Conservation (phyloP, 345 rosid species). For the Citrus hindsii region DNA sequence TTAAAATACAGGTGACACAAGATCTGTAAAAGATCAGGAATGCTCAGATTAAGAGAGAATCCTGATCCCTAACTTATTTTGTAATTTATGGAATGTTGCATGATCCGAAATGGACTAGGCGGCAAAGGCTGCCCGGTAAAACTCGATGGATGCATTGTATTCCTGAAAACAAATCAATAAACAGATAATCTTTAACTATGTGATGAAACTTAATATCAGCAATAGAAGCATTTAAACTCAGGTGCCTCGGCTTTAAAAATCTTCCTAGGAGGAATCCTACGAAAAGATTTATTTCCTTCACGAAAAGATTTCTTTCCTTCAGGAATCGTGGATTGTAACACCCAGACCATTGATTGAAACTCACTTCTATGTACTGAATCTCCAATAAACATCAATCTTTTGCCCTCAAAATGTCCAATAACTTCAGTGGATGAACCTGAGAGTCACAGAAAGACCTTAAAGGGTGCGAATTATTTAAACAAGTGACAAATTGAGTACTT, state of each 20-base stretch:
- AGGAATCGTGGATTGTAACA: constrained; percentile 77
- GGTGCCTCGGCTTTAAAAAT: constrained; percentile 74
- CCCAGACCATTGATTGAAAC: constrained; percentile 80
- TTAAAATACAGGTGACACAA: too few relatives aligned
- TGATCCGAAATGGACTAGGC: constrained; percentile 62
- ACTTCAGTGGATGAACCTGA: constrained; percentile 75
- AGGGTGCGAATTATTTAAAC: too few relatives aligned
- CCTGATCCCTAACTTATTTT: constrained; percentile 11
- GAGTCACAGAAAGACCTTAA: constrained; percentile 10
- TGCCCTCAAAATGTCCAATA: constrained; percentile 59
- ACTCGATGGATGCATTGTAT: constrained; percentile 68
- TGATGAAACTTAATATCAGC: too few relatives aligned
- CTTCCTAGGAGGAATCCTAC: constrained; percentile 76
- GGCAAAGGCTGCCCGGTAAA: constrained; percentile 89
- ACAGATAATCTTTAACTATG: too few relatives aligned
- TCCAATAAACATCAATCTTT: constrained; percentile 33
- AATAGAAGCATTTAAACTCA: not conserved
- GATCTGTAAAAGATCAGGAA: too few relatives aligned
- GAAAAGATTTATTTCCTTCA: constrained; percentile 56
- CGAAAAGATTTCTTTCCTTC: constrained; percentile 57
- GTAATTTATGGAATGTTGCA: constrained; percentile 81
- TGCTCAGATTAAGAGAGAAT: too few relatives aligned
- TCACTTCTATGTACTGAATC: constrained; percentile 89
- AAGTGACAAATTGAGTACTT: not conserved
- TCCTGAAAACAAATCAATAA: constrained; percentile 42